Evolutionary conservation across 2,329 filamentous ascomycete genomes (phyloP).

Genomic region (Bipolaris zeicola): DNA sequence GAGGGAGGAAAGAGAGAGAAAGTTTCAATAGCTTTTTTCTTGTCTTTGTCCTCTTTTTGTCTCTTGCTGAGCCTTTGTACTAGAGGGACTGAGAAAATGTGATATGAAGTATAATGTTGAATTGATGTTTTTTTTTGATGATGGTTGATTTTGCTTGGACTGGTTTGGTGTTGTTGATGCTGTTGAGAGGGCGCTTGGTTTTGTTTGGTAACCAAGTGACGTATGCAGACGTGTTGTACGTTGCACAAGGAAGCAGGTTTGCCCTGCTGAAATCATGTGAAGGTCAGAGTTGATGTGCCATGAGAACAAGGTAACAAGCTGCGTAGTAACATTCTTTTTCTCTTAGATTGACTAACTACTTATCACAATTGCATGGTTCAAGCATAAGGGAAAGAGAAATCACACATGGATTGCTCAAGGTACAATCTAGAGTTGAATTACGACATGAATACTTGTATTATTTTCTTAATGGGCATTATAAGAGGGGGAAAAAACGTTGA

Average conservation of each 20-base stretch:
- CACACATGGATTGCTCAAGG: too few species aligned
- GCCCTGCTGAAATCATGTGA: not conserved
- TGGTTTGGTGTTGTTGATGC: not conserved
- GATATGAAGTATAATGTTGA: not conserved
- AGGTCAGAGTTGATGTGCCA: not conserved
- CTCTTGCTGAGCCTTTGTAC: not conserved
- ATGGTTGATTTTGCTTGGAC: not conserved
- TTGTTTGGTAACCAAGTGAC: not conserved
- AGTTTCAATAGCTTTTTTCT: not conserved
- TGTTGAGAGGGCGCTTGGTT: not conserved
- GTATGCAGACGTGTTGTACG: not conserved
- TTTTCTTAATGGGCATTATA: not conserved
- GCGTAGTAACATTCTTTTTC: too few species aligned
- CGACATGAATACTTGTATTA: too few species aligned
- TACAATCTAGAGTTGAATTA: too few species aligned
- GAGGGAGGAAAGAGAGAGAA: not conserved
- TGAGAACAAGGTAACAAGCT: too few species aligned
- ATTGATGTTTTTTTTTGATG: not conserved
- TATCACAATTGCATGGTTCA: too few species aligned
- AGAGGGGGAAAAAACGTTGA: not conserved
- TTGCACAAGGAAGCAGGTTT: too few species aligned
- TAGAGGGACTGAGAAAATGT: constrained; percentile 1
- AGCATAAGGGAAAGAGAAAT: not conserved
- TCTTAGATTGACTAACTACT: too few species aligned
- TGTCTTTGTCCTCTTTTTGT: not conserved